A percentile compares a stretch with the other conserved stretches of the same genome.
phyloP scores from a whole-genome alignment of 2,329 filamentous ascomycete genomes.

The Beauveria australis region DNA sequence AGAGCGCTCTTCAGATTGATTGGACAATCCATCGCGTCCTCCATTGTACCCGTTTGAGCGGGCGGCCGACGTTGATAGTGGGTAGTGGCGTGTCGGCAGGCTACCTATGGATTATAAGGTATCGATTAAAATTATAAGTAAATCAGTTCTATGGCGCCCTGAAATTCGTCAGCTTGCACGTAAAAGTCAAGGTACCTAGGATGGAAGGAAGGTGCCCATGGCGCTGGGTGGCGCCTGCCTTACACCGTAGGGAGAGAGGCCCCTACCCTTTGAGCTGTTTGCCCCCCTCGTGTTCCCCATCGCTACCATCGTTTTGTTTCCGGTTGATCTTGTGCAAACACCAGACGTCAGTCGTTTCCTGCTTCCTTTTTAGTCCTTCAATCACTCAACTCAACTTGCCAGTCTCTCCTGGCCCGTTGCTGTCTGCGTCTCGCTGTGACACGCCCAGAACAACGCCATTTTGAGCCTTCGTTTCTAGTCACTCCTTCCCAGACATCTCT shows the following conservation, averaged over 20 bases:
- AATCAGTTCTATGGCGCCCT: no score
- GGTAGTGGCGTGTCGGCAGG: no score
- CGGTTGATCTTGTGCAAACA: not conserved
- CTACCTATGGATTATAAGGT: no score
- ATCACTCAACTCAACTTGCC: conserved; percentile 3
- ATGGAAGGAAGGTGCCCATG: not conserved
- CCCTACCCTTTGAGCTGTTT: not conserved
- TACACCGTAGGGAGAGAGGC: not conserved
- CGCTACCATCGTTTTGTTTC: not conserved
- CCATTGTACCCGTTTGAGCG: no score
- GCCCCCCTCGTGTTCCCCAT: not conserved
- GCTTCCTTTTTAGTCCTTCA: conserved; percentile 3
- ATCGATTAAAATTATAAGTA: no score
- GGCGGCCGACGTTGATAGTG: no score
- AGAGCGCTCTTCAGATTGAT: not conserved
- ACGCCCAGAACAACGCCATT: not conserved
- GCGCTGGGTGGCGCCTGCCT: not conserved
- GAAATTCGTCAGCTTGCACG: not conserved
- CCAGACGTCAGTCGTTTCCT: not conserved
- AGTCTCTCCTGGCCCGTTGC: not conserved
- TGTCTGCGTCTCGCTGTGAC: conserved; percentile 17
- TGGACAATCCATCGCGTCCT: not conserved
- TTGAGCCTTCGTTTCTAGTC: conserved; percentile 15
- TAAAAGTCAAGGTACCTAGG: not conserved
- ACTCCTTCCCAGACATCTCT: conserved; percentile 12